phyloP scores from a whole-genome alignment of 306 rosid species.

The Quercus mongolica region DNA sequence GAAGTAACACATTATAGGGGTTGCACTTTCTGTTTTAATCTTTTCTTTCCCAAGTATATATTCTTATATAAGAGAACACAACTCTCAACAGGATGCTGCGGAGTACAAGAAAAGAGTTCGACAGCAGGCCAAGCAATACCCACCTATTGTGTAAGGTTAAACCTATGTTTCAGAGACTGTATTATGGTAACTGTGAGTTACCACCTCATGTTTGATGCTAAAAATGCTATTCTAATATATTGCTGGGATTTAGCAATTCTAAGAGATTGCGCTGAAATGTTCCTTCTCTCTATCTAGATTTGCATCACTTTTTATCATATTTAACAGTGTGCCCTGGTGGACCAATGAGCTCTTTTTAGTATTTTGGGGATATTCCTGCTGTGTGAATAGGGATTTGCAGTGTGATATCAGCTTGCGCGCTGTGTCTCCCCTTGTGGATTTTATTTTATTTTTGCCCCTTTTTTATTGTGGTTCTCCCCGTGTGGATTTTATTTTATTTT shows the following conservation, averaged over 20 bases:
- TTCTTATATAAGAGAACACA: constrained; percentile 14
- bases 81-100: constrained; percentile 57
- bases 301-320: constrained; percentile 46
- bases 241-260: constrained; percentile 30
- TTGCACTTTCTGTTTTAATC: background rate
- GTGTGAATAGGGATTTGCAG: background rate
- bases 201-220: constrained; percentile 31
- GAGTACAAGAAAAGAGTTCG: constrained; percentile 88
- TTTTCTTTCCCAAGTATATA: background rate
- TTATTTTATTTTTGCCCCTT: too few species aligned
- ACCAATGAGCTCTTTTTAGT: constrained; percentile 29
- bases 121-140: constrained; percentile 89
- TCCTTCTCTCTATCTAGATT: constrained; percentile 7
- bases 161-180: constrained; percentile 23
- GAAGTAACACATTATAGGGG: background rate
- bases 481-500: background rate
- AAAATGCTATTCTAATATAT: constrained; percentile 16
- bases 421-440: background rate
- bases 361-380: background rate
- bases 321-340: constrained; percentile 22
- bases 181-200: constrained; percentile 35
- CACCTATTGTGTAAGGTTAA: constrained; percentile 61
- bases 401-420: background rate
- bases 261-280: constrained; percentile 21
- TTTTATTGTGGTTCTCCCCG: background rate